These are phyloP conservation scores for Mucuna pruriens DNA, from an alignment of 306 rosid genomes.

Conservation along the genomic window DNA sequence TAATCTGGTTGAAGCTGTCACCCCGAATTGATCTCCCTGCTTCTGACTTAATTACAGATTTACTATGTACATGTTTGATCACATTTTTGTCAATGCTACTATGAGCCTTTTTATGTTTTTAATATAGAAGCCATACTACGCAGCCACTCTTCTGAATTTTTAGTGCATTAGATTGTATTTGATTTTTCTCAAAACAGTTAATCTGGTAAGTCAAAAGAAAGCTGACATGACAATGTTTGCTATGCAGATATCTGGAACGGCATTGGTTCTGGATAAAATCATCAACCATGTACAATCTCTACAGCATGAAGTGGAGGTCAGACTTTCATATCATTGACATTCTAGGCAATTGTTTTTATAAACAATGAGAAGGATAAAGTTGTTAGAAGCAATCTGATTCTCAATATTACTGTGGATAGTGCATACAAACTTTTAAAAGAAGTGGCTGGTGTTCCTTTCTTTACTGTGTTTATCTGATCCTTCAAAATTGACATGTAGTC, in stretches of 20 bases:
- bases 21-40: background rate
- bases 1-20: slow-evolving; percentile 6
- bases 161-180: slow-evolving; percentile 4
- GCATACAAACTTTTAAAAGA: slow-evolving; percentile 5
- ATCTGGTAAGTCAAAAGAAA: slow-evolving; percentile 15
- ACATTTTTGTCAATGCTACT: background rate
- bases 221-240: slow-evolving; percentile 37
- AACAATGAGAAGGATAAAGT: slow-evolving; percentile 39
- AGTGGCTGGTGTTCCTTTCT: slow-evolving; percentile 2
- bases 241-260: slow-evolving; percentile 90
- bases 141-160: background rate
- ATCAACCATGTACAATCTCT: slow-evolving; percentile 95
- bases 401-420: slow-evolving; percentile 7
- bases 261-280: slow-evolving; percentile 92
- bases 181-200: slow-evolving; percentile 10
- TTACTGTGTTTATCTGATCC: slow-evolving; percentile 1
- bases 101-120: slow-evolving; percentile 5
- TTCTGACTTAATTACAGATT: background rate
- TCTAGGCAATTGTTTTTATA: slow-evolving; percentile 40
- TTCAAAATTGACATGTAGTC: slow-evolving; percentile 29
- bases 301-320: slow-evolving; percentile 96
- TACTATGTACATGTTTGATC: background rate
- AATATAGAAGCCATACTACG: background rate
- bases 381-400: slow-evolving; percentile 29
- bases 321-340: slow-evolving; percentile 46